Evolutionary conservation across 768 basidiomycete species (phyloP).

Genomic region (Podaxis pistillaris): DNA sequence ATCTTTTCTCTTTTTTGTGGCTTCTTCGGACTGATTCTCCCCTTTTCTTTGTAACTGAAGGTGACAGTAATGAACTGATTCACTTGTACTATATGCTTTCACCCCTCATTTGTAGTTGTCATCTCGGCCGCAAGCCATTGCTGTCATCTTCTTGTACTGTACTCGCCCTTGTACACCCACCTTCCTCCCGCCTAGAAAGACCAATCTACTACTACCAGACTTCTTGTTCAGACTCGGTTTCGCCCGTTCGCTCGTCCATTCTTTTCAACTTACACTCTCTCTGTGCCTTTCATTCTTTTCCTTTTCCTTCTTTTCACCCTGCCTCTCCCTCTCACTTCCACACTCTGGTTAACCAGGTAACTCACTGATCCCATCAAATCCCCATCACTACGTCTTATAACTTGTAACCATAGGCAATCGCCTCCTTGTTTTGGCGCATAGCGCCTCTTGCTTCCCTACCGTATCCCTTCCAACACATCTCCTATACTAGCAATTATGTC

Average conservation of each 20-base stretch:
- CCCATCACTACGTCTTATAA: constrained; percentile 8
- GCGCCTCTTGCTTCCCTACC: not conserved
- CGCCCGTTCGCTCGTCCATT: constrained; percentile 5
- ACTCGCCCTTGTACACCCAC: constrained; percentile 3
- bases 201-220: constrained; percentile 11
- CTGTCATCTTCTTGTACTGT: constrained; percentile 7
- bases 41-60: not conserved
- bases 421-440: constrained; percentile 10
- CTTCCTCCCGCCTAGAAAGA: not conserved
- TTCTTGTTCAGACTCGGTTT: constrained; percentile 9
- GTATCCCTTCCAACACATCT: not conserved
- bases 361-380: constrained; percentile 1
- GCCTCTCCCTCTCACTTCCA: not conserved
- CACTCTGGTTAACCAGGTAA: constrained; percentile 6
- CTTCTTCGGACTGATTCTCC: not conserved
- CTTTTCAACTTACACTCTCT: constrained; percentile 5
- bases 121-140: not conserved
- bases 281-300: not conserved
- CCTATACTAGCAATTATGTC: not conserved
- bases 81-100: constrained; percentile 13
- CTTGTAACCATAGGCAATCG: constrained; percentile 26
- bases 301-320: not conserved
- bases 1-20: constrained; percentile 1
- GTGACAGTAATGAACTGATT: constrained; percentile 7
- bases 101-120: constrained; percentile 10